These are phyloP conservation scores for Pythium catenulatum DNA, from an alignment of 352 stramenopile species.

Conservation along the genomic window DNA sequence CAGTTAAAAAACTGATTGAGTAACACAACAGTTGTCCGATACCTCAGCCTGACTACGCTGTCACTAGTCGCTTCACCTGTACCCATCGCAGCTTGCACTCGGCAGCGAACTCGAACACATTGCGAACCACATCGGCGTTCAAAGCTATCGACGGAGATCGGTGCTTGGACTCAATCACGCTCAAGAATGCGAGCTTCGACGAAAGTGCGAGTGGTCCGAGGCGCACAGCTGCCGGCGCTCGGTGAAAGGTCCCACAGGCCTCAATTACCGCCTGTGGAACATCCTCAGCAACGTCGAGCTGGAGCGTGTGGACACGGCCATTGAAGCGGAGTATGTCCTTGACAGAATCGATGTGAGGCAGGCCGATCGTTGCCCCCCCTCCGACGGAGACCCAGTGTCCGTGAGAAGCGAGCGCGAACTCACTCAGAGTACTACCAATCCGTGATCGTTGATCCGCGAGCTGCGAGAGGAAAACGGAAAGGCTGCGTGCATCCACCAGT, in stretches of 20 bases:
- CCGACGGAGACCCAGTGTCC: background rate
- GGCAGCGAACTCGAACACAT: conserved; percentile 13
- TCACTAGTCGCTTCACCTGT: conserved; percentile 10
- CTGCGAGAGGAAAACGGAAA: background rate
- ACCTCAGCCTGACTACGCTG: no score
- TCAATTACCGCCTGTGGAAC: background rate
- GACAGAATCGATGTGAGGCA: background rate
- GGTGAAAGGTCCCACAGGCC: background rate
- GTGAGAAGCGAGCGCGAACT: conserved; percentile 20
- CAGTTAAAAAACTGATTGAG: no score
- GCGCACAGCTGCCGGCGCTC: conserved; percentile 11
- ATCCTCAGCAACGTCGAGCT: background rate
- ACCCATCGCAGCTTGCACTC: conserved; percentile 9
- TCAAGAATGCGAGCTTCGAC: conserved; percentile 13
- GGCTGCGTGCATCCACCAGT: background rate
- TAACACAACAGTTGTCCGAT: no score
- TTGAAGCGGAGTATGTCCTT: background rate
- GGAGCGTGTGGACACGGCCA: conserved; percentile 19
- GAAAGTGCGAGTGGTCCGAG: background rate
- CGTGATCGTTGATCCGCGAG: conserved; percentile 3
- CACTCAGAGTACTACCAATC: background rate
- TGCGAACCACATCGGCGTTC: conserved; percentile 3
- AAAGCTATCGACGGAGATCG: background rate
- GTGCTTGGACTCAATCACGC: background rate
- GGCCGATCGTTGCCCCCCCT: background rate